A percentile compares a stretch with the other conserved stretches of the same genome.
Conservation (phyloP, 225 moss, liverwort and hornwort genomes). For the Polytrichum commune region DNA sequence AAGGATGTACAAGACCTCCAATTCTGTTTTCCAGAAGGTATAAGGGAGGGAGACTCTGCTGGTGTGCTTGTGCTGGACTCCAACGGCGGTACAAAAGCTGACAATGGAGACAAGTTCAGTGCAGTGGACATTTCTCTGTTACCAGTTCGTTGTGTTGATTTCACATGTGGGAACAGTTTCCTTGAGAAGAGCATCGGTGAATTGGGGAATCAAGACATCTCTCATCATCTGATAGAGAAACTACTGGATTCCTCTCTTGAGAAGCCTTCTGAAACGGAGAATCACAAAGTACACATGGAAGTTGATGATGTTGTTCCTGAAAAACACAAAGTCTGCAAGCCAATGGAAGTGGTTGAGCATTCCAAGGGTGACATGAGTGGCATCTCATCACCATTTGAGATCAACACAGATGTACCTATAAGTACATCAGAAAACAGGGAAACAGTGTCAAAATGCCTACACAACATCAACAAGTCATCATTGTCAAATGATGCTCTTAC, state of each 20-base stretch:
- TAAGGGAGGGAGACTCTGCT: background rate
- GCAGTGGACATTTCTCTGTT: constrained; percentile 48
- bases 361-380: constrained; percentile 1
- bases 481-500: constrained; percentile 10
- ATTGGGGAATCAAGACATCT: constrained; percentile 14
- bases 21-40: background rate
- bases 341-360: constrained; percentile 6
- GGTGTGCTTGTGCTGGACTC: constrained; percentile 18
- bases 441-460: constrained; percentile 1
- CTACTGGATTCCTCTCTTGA: constrained; percentile 1
- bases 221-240: constrained; percentile 9
- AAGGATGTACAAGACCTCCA: constrained; percentile 12
- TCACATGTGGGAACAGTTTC: constrained; percentile 28
- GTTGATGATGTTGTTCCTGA: background rate
- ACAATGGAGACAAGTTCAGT: constrained; percentile 36
- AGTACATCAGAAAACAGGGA: constrained; percentile 7
- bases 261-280: constrained; percentile 13
- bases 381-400: too few species aligned
- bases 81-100: constrained; percentile 27
- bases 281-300: background rate
- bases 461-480: background rate
- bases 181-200: constrained; percentile 19
- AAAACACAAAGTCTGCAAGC: background rate
- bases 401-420: background rate
- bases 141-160: constrained; percentile 63